Percentiles rank a stretch among this genome's conserved stretches.
Evolutionary conservation across 306 rosid species (phyloP).

Genomic region (Vigna mungo): DNA sequence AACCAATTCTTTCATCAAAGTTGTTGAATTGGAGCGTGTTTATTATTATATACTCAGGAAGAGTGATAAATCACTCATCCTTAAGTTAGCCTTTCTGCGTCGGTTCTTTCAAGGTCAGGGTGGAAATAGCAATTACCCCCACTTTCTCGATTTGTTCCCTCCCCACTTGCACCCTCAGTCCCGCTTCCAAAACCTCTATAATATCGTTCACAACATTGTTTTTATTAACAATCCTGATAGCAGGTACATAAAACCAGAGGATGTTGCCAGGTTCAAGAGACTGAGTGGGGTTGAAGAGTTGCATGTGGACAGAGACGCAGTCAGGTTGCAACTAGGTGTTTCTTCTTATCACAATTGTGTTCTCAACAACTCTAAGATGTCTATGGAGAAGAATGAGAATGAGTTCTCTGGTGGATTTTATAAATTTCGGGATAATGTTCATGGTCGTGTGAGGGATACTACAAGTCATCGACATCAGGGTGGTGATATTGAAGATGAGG

Average conservation of each 20-base stretch:
- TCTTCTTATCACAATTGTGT: constrained; percentile 5
- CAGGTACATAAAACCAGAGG: constrained; percentile 48
- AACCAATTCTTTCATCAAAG: constrained; percentile 51
- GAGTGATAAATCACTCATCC: constrained; percentile 53
- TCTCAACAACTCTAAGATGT: neutral
- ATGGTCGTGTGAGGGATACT: constrained; percentile 46
- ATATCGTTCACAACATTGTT: constrained; percentile 49
- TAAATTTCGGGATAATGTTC: constrained; percentile 37
- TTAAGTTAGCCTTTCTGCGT: constrained; percentile 46
- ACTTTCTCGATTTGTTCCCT: constrained; percentile 66
- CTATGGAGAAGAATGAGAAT: constrained; percentile 29
- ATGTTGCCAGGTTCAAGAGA: constrained; percentile 74
- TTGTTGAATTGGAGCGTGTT: constrained; percentile 52
- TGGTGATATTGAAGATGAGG: constrained; percentile 50
- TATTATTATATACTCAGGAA: constrained; percentile 61
- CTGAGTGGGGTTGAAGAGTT: constrained; percentile 66
- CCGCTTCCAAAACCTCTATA: constrained; percentile 33
- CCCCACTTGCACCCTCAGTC: constrained; percentile 54
- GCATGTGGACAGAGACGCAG: constrained; percentile 54
- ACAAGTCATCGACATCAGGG: constrained; percentile 45
- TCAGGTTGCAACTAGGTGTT: constrained; percentile 35
- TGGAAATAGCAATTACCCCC: constrained; percentile 51
- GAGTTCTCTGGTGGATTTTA: constrained; percentile 45
- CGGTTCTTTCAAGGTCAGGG: constrained; percentile 53
- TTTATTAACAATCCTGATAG: constrained; percentile 55